These are phyloP conservation scores for Wolfiporia cocos DNA, from an alignment of 1,284 basidiomycete species.

Conservation along the genomic window DNA sequence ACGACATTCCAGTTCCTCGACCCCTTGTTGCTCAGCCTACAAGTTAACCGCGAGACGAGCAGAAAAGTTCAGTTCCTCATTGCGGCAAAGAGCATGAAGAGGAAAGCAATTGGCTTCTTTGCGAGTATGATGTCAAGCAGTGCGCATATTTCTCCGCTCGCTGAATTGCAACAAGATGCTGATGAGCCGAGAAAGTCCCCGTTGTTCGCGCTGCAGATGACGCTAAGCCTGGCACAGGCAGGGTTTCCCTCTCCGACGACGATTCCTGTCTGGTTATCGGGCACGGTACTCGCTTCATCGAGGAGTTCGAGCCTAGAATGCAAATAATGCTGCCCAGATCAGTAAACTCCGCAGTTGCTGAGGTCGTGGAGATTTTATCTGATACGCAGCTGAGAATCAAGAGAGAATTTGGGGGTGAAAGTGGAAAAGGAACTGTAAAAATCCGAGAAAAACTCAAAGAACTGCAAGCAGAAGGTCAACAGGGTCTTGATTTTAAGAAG, in stretches of 20 bases:
- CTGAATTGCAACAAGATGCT: constrained; percentile 10
- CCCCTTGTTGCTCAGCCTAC: constrained; percentile 83
- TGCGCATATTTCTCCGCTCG: constrained; percentile 34
- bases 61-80: constrained; percentile 87
- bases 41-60: constrained; percentile 83
- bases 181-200: constrained; percentile 56
- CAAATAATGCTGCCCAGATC: constrained; percentile 89
- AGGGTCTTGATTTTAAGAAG: constrained; percentile 70
- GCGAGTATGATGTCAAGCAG: constrained; percentile 87
- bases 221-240: constrained; percentile 76
- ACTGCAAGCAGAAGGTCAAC: constrained; percentile 42
- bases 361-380: constrained; percentile 86
- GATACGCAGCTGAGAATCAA: constrained; percentile 85
- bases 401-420: constrained; percentile 84
- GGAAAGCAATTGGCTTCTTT: constrained; percentile 79
- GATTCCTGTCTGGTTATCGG: constrained; percentile 81
- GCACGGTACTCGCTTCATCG: constrained; percentile 72
- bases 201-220: constrained; percentile 91
- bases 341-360: constrained; percentile 73
- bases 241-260: constrained; percentile 66
- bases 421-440: constrained; percentile 68
- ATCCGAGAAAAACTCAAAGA: constrained; percentile 66
- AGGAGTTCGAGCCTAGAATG: constrained; percentile 75
- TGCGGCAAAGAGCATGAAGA: constrained; percentile 90
- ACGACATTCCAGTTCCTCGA: constrained; percentile 79